phyloP scores from a whole-genome alignment of 768 basidiomycete genomes.

The Jaapia argillacea region DNA sequence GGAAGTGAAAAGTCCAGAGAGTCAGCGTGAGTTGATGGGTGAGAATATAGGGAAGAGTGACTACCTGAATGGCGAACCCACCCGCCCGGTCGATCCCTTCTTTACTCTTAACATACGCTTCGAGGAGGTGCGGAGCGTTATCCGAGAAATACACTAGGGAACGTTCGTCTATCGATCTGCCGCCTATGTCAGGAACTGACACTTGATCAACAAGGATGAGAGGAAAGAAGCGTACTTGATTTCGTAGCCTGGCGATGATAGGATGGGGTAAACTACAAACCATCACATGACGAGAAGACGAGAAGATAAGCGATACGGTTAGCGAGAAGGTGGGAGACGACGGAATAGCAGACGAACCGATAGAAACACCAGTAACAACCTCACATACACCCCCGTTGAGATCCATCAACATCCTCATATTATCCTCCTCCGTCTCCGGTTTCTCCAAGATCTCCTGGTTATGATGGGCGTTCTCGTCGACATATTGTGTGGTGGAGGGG shows the following conservation, averaged over 20 bases:
- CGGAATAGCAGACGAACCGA: conserved; percentile 37
- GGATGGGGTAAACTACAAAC: conserved; percentile 57
- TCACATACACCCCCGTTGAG: conserved; percentile 83
- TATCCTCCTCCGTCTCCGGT: conserved; percentile 67
- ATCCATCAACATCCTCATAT: conserved; percentile 79
- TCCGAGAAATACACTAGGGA: conserved; percentile 71
- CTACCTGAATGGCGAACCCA: conserved; percentile 88
- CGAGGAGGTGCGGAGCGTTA: conserved; percentile 42
- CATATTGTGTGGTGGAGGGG: conserved; percentile 45
- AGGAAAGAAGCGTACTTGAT: conserved; percentile 37
- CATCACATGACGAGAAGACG: neutral
- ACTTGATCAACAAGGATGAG: no score
- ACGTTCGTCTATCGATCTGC: conserved; percentile 75
- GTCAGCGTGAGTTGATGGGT: neutral
- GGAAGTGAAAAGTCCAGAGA: neutral
- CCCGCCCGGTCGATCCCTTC: conserved; percentile 88
- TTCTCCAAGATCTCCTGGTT: conserved; percentile 85
- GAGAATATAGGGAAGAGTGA: conserved; percentile 10
- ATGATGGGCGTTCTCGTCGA: conserved; percentile 41
- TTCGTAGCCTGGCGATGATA: conserved; percentile 67
- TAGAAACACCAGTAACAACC: conserved; percentile 83
- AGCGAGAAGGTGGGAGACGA: conserved; percentile 1
- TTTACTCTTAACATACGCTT: conserved; percentile 77
- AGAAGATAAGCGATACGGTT: neutral
- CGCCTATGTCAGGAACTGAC: neutral